Evolutionary conservation across 2,329 filamentous ascomycete genomes (phyloP).

Genomic region (Cryphonectria japonica): DNA sequence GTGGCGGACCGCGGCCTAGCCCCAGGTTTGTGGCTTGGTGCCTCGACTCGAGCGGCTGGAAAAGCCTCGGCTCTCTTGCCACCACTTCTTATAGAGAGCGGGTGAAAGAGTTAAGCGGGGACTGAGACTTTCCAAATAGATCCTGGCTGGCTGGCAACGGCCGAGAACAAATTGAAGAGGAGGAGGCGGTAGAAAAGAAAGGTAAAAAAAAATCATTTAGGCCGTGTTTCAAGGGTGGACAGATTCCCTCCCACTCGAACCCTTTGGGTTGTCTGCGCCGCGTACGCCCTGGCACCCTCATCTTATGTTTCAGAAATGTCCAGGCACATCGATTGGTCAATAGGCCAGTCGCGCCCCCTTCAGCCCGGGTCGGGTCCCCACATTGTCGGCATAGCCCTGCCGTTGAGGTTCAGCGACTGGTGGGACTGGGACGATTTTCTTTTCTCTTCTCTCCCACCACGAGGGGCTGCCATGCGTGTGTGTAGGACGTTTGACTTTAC

Average conservation of each 20-base stretch:
- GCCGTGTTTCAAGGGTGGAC: conserved; percentile 20
- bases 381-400: conserved; percentile 3
- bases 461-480: background rate
- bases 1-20: background rate
- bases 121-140: background rate
- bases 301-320: conserved; percentile 17
- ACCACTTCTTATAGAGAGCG: background rate
- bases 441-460: background rate
- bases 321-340: background rate
- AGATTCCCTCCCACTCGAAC: background rate
- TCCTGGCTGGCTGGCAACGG: background rate
- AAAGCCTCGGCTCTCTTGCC: background rate
- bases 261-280: conserved; percentile 6
- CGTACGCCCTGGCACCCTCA: conserved; percentile 1
- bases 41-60: background rate
- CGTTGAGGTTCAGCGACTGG: conserved; percentile 4
- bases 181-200: background rate
- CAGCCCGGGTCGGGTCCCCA: background rate
- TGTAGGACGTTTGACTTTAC: background rate
- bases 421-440: background rate
- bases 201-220: background rate
- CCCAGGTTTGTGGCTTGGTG: background rate
- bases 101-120: background rate
- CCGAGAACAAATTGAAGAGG: background rate
- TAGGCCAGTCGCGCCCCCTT: background rate